Conservation (phyloP, 2,329 filamentous ascomycete species). For the Colletotrichum sp. region DNA sequence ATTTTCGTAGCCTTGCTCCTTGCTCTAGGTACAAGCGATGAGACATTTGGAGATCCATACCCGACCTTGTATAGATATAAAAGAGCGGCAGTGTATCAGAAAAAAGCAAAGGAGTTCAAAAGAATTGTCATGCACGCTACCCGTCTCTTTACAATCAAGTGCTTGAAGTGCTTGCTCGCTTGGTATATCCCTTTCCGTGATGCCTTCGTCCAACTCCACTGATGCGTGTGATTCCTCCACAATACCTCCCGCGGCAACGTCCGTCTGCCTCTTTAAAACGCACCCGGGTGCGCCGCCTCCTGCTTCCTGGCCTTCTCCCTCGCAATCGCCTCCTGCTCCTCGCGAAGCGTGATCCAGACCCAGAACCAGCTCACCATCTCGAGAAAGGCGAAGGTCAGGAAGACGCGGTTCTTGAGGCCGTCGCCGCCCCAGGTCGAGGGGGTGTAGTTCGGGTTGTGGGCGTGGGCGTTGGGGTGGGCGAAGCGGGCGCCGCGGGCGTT, state of each 20-base stretch:
- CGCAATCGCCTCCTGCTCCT: conserved; percentile 59
- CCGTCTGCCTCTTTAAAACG: not conserved
- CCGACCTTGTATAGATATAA: not conserved
- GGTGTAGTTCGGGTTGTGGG: conserved; percentile 38
- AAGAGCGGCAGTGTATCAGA: not conserved
- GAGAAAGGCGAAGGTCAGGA: conserved; percentile 85
- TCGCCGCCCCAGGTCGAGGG: conserved; percentile 61
- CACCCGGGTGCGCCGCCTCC: not conserved
- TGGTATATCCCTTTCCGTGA: not conserved
- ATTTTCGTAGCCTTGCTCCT: not conserved
- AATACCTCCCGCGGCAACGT: not conserved
- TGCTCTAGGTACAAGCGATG: not conserved
- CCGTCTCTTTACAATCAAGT: not conserved
- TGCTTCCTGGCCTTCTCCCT: conserved; percentile 41
- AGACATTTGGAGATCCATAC: not conserved
- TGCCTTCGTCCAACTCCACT: not conserved
- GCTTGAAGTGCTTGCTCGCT: not conserved
- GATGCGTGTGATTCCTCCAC: not conserved
- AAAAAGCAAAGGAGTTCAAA: not conserved
- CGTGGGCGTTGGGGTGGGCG: conserved; percentile 37
- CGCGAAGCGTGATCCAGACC: conserved; percentile 74
- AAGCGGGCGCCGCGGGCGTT: conserved; percentile 32
- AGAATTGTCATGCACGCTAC: not conserved
- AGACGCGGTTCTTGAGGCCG: conserved; percentile 79
- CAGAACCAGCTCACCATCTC: conserved; percentile 90